Evolutionary conservation across 371 early-diverging fungal genomes (phyloP).

Genomic region (Zychaea mexicana): DNA sequence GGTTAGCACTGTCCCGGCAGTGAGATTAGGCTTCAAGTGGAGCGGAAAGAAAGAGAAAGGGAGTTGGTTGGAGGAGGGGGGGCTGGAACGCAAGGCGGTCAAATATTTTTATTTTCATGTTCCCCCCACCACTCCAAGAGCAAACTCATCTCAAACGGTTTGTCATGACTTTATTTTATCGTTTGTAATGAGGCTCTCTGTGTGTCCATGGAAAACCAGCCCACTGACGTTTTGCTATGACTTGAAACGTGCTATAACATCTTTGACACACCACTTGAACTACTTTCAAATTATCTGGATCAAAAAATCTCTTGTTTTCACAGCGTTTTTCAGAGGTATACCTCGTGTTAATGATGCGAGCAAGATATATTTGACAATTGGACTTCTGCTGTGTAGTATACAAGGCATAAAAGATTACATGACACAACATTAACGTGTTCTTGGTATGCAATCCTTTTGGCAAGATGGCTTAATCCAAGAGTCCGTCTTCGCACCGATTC

Average conservation of each 20-base stretch:
- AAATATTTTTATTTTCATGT: background rate
- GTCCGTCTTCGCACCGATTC: no score
- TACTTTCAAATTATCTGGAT: background rate
- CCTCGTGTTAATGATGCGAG: no score
- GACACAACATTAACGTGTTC: no score
- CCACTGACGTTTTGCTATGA: background rate
- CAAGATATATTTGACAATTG: no score
- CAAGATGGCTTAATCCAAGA: no score
- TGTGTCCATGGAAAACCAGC: no score
- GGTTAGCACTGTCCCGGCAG: background rate
- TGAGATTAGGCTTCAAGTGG: conserved; percentile 1
- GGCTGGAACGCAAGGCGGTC: background rate
- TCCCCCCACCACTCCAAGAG: no score
- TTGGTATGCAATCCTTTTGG: no score
- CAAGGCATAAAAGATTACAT: no score
- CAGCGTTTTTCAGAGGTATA: no score
- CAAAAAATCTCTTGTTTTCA: background rate
- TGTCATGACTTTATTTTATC: background rate
- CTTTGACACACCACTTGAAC: no score
- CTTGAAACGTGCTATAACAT: background rate
- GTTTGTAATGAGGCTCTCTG: background rate
- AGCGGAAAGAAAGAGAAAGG: conserved; percentile 8
- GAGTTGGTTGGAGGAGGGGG: background rate
- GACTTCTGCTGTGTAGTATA: no score
- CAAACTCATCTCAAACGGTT: background rate